Evolutionary conservation across 1,284 basidiomycete species (phyloP), one percentile per base, ranked within the genome.

Genomic region (Chalciporus sp.): DNA sequence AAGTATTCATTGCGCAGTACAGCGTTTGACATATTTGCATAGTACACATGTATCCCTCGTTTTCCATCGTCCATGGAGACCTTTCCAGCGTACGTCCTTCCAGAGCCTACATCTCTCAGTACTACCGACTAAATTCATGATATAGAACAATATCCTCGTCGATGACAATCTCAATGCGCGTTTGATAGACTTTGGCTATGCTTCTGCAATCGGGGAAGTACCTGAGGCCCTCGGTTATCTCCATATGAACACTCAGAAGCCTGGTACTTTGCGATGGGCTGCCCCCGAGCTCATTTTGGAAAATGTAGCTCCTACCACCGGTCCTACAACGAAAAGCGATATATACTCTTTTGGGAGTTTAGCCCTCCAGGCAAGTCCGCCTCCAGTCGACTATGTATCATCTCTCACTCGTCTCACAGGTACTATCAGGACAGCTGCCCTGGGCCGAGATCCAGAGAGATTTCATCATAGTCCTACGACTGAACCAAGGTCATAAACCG

Each of bases 301-400:
- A 28, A 26, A 40, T 0, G 46, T 46, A 8, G 16, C 40, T 7
- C 6, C 23, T 23, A 23, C 23, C 23, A 23, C 6, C 6, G 48
- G 39, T 19, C 44, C 23, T 10, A 58, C 58, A 1, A 44, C 19
- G 12, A 46, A 58, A 10, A 58, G 57, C 1, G 57, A 61, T 14
- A 62, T 62, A 2, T 59, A 51, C 47, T 59, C 58, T 1, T 59
- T 62, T n/a, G 58, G 58, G 11, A 45, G 42, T 23, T 33, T 59
- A 17, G 40, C 47, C 17, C 40, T 56, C 40, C 39, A 50, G 20
- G 60, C 42, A 55, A 19, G 56, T 11, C n/a, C 10, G 16, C 11
- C 29, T 16, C n/a, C 12, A 3, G 19, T 1, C 14, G 7, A 19
- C 10, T 16, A 11, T 42, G 16, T n/a, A 12, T 17, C 3, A 23